phyloP scores from a whole-genome alignment of 1,139 yeast species.

The Taphrina flavorubra region DNA sequence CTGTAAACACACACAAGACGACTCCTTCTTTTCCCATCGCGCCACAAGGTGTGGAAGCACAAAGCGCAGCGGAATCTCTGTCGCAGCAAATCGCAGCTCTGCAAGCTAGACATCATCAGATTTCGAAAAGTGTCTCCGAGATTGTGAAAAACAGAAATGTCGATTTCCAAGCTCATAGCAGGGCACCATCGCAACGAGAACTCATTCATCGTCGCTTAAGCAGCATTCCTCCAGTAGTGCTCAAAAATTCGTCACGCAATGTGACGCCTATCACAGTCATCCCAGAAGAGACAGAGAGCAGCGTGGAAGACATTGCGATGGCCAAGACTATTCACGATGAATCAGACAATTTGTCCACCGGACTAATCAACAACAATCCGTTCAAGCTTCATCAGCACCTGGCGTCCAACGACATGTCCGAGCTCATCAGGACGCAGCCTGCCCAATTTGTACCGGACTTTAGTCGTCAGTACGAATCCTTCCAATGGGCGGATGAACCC shows the following conservation, averaged over 20 bases:
- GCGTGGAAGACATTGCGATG: not conserved
- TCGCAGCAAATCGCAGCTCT: constrained; percentile 19
- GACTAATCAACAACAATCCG: constrained; percentile 3
- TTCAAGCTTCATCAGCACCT: constrained; percentile 25
- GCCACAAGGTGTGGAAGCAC: not conserved
- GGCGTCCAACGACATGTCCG: constrained; percentile 30
- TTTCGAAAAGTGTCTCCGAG: constrained; percentile 31
- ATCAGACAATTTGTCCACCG: not conserved
- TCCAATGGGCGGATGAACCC: constrained; percentile 25
- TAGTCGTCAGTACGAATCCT: constrained; percentile 8
- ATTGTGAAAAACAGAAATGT: constrained; percentile 7
- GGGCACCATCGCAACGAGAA: constrained; percentile 29
- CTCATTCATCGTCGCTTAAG: constrained; percentile 24
- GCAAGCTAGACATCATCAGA: constrained; percentile 18
- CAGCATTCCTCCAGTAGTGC: constrained; percentile 32
- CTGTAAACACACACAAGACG: not conserved
- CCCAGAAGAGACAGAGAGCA: constrained; percentile 15
- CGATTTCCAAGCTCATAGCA: not conserved
- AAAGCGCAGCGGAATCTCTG: not conserved
- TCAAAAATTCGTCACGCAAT: constrained; percentile 7
- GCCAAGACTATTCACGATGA: not conserved
- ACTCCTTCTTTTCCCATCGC: not conserved
- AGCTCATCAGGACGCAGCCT: constrained; percentile 25
- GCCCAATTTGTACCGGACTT: constrained; percentile 14
- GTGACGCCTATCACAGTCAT: constrained; percentile 14